Base-by-base conservation (phyloP, 805 yeast genomes). In the Ogataea degrootiae region DNA sequence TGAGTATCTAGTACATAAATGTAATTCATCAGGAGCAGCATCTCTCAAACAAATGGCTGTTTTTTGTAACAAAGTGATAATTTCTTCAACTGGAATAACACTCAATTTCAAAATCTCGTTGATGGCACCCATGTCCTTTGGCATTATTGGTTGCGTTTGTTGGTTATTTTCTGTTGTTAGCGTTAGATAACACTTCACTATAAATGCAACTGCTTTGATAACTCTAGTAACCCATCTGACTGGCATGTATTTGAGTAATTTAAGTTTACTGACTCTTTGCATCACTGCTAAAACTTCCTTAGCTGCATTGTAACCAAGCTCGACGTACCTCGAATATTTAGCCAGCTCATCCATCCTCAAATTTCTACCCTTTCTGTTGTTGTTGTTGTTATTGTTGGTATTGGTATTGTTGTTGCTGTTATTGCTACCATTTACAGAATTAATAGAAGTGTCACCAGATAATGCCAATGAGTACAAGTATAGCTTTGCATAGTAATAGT, bases 221-320 rank as follows among this genome's bases (percentile, higher is more conserved):
- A 89, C 81, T 44, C 96, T 74, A 0, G 87, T 85, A 6, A 86
- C 82, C 96, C 97, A 90, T 52, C 96, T 72, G n/a, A 89, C 90
- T 1, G 98, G 97, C 83, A 90, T 88, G 60, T 75, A 85, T 48
- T 81, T 73, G 45, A 89, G 68, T 72, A 84, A 68, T 49, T 76
- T 79, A 49, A 85, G 67, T 51, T 73, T 73, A 57, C 84, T 87
- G 6, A 89, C 81, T 37, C 94, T 68, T 47, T 79, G 80, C 4
- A 91, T 86, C 5, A 85, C 83, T 22, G 77, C 74, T 26, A 91
- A 68, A 57, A 87, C 78, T 60, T 87, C 95, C 57, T 83, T 82
- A 1, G 97, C 97, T 0, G 97, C 85, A 49, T 74, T 79, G 55
- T 84, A 87, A 0, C 97, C 97, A 46, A 82, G 72, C 50, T 83